Conservation (phyloP, 2,329 filamentous ascomycete genomes). For the Venturia asperata region DNA sequence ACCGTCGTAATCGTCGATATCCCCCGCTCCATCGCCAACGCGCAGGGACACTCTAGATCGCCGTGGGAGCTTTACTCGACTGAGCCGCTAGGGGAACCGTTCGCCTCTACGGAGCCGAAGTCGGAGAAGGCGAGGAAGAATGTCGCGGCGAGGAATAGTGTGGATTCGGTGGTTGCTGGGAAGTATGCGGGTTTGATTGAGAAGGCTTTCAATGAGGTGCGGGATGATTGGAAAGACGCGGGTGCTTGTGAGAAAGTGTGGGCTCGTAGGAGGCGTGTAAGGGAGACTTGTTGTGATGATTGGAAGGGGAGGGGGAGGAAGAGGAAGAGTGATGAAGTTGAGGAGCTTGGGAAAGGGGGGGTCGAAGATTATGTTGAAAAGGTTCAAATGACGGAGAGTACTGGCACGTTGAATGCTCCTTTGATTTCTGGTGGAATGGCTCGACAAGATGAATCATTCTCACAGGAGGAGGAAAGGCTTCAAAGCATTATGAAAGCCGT, state of each 20-base stretch:
- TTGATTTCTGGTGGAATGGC: not conserved
- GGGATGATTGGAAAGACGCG: not conserved
- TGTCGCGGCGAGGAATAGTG: conserved; percentile 23
- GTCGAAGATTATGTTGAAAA: not conserved
- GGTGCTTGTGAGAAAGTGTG: conserved; percentile 2
- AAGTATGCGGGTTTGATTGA: conserved; percentile 34
- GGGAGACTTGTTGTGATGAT: not conserved
- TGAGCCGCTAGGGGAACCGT: conserved; percentile 41
- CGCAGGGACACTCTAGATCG: conserved; percentile 47
- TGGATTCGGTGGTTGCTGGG: conserved; percentile 30
- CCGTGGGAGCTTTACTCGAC: conserved; percentile 41
- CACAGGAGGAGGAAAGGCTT: not conserved
- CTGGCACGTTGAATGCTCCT: not conserved
- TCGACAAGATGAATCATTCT: not conserved
- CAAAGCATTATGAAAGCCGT: not conserved
- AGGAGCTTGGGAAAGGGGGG: not conserved
- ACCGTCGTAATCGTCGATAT: conserved; percentile 59
- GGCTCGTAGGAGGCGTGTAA: conserved; percentile 32
- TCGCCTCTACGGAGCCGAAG: conserved; percentile 51
- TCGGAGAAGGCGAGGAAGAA: conserved; percentile 39
- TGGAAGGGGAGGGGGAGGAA: not conserved
- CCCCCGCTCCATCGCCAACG: conserved; percentile 60
- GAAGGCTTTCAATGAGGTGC: conserved; percentile 34
- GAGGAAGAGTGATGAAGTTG: not conserved
- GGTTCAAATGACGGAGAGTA: not conserved